A percentile compares a stretch with the other conserved stretches of the same genome.
phyloP scores from a whole-genome alignment of 257 asterid genomes.

The Parsonsia alboflavescens region DNA sequence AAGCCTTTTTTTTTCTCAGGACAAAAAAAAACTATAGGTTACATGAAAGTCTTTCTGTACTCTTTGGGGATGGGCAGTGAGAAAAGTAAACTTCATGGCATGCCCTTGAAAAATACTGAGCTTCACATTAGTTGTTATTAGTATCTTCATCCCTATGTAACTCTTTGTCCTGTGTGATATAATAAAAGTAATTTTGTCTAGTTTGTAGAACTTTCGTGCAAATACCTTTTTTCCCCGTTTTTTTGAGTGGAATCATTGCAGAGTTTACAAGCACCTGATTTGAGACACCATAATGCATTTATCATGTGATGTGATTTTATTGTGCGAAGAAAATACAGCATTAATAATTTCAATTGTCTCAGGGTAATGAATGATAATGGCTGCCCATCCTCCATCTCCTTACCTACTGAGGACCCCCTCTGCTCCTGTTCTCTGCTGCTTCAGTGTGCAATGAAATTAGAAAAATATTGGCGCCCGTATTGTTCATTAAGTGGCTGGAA shows the following conservation, averaged over 20 bases:
- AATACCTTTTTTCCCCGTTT: no score
- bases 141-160: background rate
- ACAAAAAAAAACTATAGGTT: background rate
- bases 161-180: background rate
- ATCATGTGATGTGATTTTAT: background rate
- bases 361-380: background rate
- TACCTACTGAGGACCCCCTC: background rate
- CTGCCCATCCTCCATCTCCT: background rate
- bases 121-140: background rate
- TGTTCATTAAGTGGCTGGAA: background rate
- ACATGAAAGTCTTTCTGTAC: background rate
- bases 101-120: background rate
- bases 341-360: background rate
- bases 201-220: no score
- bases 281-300: background rate
- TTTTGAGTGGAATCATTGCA: background rate
- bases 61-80: background rate
- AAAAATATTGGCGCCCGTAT: background rate
- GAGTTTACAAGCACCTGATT: background rate
- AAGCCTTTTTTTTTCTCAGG: background rate
- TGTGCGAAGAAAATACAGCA: no score
- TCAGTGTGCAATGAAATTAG: background rate
- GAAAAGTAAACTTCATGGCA: background rate
- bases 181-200: no score
- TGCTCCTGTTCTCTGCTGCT: background rate